Evolutionary conservation across 257 asterid species (phyloP).

Genomic region (Haberlea rhodopensis): DNA sequence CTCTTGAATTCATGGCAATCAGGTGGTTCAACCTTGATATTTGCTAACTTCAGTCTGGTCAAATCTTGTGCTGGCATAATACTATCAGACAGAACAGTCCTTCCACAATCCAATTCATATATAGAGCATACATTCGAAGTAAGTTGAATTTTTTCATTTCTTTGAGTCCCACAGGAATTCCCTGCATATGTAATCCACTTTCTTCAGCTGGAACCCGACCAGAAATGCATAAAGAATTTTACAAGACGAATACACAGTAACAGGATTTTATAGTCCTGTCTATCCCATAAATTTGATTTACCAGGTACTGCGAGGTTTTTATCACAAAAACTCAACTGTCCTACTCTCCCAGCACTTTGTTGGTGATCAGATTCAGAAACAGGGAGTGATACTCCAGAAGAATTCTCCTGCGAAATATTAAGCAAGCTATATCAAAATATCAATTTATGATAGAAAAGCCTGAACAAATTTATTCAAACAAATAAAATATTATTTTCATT

Average conservation of each 20-base stretch:
- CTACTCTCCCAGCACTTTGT: slow-evolving; percentile 29
- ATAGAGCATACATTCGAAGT: slow-evolving; percentile 21
- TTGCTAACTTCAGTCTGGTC: slow-evolving; percentile 24
- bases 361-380: slow-evolving; percentile 16
- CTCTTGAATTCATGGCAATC: slow-evolving; percentile 27
- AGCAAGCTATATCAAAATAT: slow-evolving; percentile 27
- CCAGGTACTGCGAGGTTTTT: slow-evolving; percentile 20
- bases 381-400: slow-evolving; percentile 22
- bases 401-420: slow-evolving; percentile 38
- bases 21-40: slow-evolving; percentile 44
- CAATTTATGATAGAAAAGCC: slow-evolving; percentile 1
- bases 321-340: slow-evolving; percentile 23
- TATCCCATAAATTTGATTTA: slow-evolving; percentile 24
- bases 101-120: slow-evolving; percentile 24
- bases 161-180: slow-evolving; percentile 17
- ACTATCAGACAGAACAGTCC: slow-evolving; percentile 27
- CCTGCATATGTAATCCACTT: slow-evolving; percentile 15
- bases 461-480: slow-evolving; percentile 14
- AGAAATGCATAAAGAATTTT: slow-evolving; percentile 21
- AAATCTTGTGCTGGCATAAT: slow-evolving; percentile 22
- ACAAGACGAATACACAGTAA: slow-evolving; percentile 15
- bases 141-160: slow-evolving; percentile 22
- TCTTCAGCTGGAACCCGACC: slow-evolving; percentile 16
- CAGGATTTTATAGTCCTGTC: slow-evolving; percentile 25
- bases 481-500: not conserved